Base-by-base conservation (phyloP, 352 stramenopile genomes). In the Phytophthora citricola region DNA sequence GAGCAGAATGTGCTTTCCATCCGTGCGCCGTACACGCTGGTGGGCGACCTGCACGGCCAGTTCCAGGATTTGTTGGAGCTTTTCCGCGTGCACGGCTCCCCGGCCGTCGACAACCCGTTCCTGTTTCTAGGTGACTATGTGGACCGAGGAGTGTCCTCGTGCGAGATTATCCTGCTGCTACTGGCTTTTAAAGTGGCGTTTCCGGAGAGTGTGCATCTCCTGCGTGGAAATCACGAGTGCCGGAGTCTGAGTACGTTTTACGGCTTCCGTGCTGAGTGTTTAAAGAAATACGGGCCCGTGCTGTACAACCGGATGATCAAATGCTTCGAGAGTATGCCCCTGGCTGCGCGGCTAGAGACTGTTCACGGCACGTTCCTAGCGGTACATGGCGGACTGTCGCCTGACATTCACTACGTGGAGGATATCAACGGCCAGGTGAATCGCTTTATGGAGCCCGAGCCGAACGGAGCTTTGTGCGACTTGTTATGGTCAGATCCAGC, bases 201-300 rank as follows among this genome's bases (percentile, higher is more conserved):
- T 63, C 98, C 98, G 2, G 78, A 98, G 64, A 99, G 99, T 75
- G 98, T 99, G 55, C 99, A 99, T 75, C 77, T 99, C 26, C 83
- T 99, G 27, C 91, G 98, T 48, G 98, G 98, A 4, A 99, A 99
- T 80, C 97, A 99, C 74, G 98, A 99, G 76, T 99, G 96, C 62
- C 94, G 97, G 10, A 99, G 92, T 36, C 98, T 99, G 34, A 99
- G 98, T 76, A 97, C 97, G 63, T 99, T 99, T 69, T 99, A 99
- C 75, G 98, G 98, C n/a, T 99, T 99, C 69, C 99, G 99, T 48
- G 93, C 98, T 69, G 98, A 99, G 79, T 99, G 98, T 45, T 66
- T 91, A 0, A 63, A 67, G 43, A 95, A 95, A 58, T 95, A 93
- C 60, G 87, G 87, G 7, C 78, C 83, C 15, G 60, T 87, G 10